phyloP scores from a whole-genome alignment of 2,329 filamentous ascomycete genomes.

The Simplicillium aogashimaense region DNA sequence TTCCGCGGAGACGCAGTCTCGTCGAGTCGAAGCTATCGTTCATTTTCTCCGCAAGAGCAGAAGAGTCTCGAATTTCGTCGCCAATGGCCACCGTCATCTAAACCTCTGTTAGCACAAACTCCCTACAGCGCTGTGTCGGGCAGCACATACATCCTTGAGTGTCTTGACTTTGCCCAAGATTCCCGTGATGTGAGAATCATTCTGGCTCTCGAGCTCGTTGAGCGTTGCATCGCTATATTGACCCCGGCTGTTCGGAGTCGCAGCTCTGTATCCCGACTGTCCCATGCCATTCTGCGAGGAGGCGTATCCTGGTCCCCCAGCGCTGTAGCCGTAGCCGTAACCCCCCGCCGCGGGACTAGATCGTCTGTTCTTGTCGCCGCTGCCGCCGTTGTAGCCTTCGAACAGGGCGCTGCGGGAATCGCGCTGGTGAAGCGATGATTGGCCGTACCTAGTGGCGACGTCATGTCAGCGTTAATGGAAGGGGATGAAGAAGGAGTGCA shows the following conservation, averaged over 20 bases:
- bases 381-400: constrained; percentile 57
- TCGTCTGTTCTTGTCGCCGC: constrained; percentile 28
- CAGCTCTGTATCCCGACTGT: constrained; percentile 43
- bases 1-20: constrained; percentile 68
- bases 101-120: constrained; percentile 7
- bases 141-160: constrained; percentile 79
- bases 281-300: constrained; percentile 9
- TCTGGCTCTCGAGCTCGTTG: constrained; percentile 90
- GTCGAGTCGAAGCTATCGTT: constrained; percentile 90
- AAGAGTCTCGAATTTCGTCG: constrained; percentile 87
- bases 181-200: constrained; percentile 82
- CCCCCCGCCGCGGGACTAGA: not conserved
- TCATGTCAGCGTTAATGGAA: constrained; percentile 1
- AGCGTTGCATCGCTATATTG: constrained; percentile 90
- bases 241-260: constrained; percentile 68
- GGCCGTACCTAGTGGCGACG: constrained; percentile 44
- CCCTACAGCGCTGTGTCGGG: constrained; percentile 2
- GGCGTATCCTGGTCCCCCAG: constrained; percentile 1
- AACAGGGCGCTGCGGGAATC: constrained; percentile 65
- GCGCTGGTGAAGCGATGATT: constrained; percentile 62
- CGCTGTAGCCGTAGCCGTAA: constrained; percentile 4
- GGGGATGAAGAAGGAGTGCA: too few species aligned
- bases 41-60: constrained; percentile 85
- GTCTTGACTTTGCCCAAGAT: constrained; percentile 83
- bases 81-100: constrained; percentile 89